These are phyloP conservation scores for Yamadazyma aaseri DNA, from an alignment of 1,139 yeast genomes.

Conservation along the genomic window DNA sequence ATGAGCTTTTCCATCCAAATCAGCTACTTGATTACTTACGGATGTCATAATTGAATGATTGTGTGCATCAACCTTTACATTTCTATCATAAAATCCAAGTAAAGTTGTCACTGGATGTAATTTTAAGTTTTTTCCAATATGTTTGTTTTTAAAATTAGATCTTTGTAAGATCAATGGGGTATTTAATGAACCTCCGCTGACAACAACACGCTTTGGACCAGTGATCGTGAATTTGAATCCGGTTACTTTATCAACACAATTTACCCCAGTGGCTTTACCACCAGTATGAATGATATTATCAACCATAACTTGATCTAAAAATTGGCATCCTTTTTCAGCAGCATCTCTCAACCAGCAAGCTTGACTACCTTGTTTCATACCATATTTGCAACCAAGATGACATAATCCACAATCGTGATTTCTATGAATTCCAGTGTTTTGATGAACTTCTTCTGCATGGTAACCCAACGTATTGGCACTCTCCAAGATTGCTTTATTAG, in stretches of 20 bases:
- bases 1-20: slow-evolving; percentile 55
- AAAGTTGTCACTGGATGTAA: slow-evolving; percentile 51
- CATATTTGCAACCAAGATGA: slow-evolving; percentile 53
- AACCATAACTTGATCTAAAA: slow-evolving; percentile 51
- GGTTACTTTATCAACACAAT: slow-evolving; percentile 30
- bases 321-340: slow-evolving; percentile 45
- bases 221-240: slow-evolving; percentile 35
- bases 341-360: slow-evolving; percentile 56
- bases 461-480: slow-evolving; percentile 52
- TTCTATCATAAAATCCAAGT: slow-evolving; percentile 43
- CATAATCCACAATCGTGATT: slow-evolving; percentile 53
- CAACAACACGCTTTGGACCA: slow-evolving; percentile 49
- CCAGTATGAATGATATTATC: slow-evolving; percentile 35
- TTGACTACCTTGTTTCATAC: slow-evolving; percentile 55
- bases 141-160: slow-evolving; percentile 53
- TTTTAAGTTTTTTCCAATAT: slow-evolving; percentile 55
- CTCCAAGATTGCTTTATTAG: slow-evolving; percentile 47
- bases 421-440: slow-evolving; percentile 49
- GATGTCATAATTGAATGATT: slow-evolving; percentile 51
- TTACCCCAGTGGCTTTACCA: slow-evolving; percentile 47
- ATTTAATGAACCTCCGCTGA: slow-evolving; percentile 50
- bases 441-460: slow-evolving; percentile 39
- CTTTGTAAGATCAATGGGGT: slow-evolving; percentile 52
- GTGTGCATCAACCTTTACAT: slow-evolving; percentile 34
- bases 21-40: slow-evolving; percentile 49